Conservation (phyloP, 495 filamentous ascomycete genomes). For the Penicillium arizonense region DNA sequence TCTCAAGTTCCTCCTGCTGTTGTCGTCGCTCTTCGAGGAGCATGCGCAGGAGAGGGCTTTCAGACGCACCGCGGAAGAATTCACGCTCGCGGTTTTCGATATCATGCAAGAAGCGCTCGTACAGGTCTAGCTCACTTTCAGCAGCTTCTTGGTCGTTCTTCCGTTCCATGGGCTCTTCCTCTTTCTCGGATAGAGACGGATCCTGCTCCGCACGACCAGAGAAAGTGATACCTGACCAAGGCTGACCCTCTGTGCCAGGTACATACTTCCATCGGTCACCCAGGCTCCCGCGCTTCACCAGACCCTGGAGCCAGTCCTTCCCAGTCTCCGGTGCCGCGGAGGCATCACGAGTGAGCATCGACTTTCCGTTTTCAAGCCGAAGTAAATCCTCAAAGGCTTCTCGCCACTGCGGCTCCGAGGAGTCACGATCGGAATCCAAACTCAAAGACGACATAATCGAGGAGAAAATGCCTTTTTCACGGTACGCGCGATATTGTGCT, state of each 20-base stretch:
- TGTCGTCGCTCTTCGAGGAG: slow-evolving; percentile 31
- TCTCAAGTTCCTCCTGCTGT: slow-evolving; percentile 12
- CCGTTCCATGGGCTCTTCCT: not conserved
- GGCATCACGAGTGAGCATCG: slow-evolving; percentile 37
- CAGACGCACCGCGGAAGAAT: slow-evolving; percentile 18
- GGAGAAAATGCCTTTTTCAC: slow-evolving; percentile 33
- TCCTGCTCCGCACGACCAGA: slow-evolving; percentile 12
- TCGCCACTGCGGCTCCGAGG: slow-evolving; percentile 45
- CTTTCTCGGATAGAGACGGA: not conserved
- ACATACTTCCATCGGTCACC: slow-evolving; percentile 37
- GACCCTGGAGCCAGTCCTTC: slow-evolving; percentile 35
- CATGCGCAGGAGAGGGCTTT: slow-evolving; percentile 36
- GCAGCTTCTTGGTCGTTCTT: slow-evolving; percentile 13
- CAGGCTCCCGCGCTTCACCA: slow-evolving; percentile 40
- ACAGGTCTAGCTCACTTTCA: slow-evolving; percentile 44
- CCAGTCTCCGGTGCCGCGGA: slow-evolving; percentile 25
- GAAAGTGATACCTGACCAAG: slow-evolving; percentile 29
- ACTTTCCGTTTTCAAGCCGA: slow-evolving; percentile 46
- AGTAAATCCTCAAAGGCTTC: slow-evolving; percentile 58
- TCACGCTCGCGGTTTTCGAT: slow-evolving; percentile 35
- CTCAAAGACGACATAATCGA: slow-evolving; percentile 38
- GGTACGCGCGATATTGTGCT: slow-evolving; percentile 23
- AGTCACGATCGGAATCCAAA: slow-evolving; percentile 25
- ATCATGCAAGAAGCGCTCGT: slow-evolving; percentile 44
- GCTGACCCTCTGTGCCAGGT: slow-evolving; percentile 14